These are phyloP conservation scores for Kalmusia sp. DNA, from an alignment of 2,329 filamentous ascomycete genomes.

Conservation along the genomic window DNA sequence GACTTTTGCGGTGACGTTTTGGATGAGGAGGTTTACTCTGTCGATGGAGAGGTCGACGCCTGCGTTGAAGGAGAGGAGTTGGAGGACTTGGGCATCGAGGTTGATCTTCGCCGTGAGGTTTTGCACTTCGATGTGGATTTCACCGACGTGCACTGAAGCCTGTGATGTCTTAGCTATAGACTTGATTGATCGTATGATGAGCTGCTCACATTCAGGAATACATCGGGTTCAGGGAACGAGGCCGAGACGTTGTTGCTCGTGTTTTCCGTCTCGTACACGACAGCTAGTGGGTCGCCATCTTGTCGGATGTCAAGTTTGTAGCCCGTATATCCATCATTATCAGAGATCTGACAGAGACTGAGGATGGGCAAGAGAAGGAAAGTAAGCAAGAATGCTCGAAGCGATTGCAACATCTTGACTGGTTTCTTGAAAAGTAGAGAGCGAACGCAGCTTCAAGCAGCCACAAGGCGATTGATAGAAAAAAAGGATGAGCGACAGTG, in stretches of 20 bases:
- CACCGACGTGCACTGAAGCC: constrained; percentile 63
- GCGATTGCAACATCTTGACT: constrained; percentile 31
- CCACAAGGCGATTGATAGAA: constrained; percentile 22
- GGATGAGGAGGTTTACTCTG: constrained; percentile 62
- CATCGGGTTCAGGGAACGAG: constrained; percentile 60
- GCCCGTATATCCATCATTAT: constrained; percentile 60
- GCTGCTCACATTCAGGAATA: constrained; percentile 59
- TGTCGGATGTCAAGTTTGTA: constrained; percentile 59
- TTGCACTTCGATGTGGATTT: constrained; percentile 65
- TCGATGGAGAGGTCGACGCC: constrained; percentile 67
- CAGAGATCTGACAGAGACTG: constrained; percentile 39
- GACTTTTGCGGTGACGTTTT: constrained; percentile 66
- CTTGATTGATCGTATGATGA: background rate
- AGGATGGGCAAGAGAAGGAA: constrained; percentile 44
- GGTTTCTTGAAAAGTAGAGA: constrained; percentile 17
- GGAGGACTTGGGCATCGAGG: constrained; percentile 65
- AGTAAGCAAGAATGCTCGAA: constrained; percentile 31
- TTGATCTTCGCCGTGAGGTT: constrained; percentile 69
- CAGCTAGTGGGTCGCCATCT: constrained; percentile 58
- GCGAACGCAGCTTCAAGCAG: constrained; percentile 31
- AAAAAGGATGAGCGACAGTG: constrained; percentile 17
- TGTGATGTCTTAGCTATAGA: constrained; percentile 1
- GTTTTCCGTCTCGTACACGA: constrained; percentile 61
- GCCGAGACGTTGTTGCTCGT: constrained; percentile 55
- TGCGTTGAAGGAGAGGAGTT: constrained; percentile 66